Evolutionary conservation across 495 filamentous ascomycete genomes (phyloP), one percentile per base, ranked within the genome.

Genomic region (Pyronema domesticum): DNA sequence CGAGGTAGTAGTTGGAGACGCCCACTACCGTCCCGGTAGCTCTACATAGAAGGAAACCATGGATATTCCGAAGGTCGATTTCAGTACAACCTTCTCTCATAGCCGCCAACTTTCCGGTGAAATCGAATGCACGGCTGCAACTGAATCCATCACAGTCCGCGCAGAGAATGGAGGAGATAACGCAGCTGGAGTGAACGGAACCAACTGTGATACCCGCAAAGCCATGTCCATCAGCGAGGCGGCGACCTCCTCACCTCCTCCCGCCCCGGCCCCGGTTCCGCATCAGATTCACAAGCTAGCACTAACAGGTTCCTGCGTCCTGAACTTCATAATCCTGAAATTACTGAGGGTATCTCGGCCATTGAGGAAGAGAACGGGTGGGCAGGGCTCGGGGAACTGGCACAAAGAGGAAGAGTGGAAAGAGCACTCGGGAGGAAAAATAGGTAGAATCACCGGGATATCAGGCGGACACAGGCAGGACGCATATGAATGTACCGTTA

Each of bases 1-100:
- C 37, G 65, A 77, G 19, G 71, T 82, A 43, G 63, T 70, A 44
- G 76, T 83, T 57, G 80, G 79, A 4, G 80, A 83, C 66, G 70
- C 72, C 54, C 74, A 67, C 52, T 83, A 81, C 53, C 61, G 69
- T 23, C 58, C 69, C n/a, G 50, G 42, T 46, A 37, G 39, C 15
- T 15, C 55, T 33, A 67, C 71, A 37, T 65, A 64, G 50, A 59
- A 59, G 19, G 46, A 61, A 11, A 71, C 67, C 53, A 54, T 74
- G 17, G 74, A 80, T 46, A 83, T 93, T 54, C 86, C 87, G 1
- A 68, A 70, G 7, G 76, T 96, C 55, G 83, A 96, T 63, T 96
- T 96, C 66, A 89, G 89, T 0, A 86, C 79, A 14, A 95, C 89
- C 0, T 71, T 81, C 53, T 81, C 83, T 61, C 83, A 83, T 47